Evolutionary conservation across 2,329 filamentous ascomycete genomes (phyloP).

Genomic region (Fusarium gaditjirri): DNA sequence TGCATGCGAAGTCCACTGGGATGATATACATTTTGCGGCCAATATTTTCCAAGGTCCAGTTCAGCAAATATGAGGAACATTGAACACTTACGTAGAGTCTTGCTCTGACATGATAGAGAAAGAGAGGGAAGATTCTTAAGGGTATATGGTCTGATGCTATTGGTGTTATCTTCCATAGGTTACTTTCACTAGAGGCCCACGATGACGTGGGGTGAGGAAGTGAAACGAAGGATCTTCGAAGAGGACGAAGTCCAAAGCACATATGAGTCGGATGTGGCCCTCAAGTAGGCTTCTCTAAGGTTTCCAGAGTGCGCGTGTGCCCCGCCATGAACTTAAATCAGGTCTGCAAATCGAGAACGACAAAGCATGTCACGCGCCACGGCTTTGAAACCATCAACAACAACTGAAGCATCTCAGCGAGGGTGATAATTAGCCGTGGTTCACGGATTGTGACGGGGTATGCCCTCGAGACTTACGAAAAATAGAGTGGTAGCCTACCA

Average conservation of each 20-base stretch:
- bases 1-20: background rate
- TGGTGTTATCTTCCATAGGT: no score
- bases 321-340: background rate
- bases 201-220: no score
- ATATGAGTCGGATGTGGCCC: background rate
- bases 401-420: no score
- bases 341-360: background rate
- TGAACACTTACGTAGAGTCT: background rate
- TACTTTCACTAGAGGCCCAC: no score
- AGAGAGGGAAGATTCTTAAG: no score
- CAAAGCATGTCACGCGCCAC: rapidly evolving
- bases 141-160: background rate
- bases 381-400: background rate
- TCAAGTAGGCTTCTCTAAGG: background rate
- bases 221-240: rapidly evolving
- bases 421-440: no score
- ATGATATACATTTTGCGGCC: rapidly evolving
- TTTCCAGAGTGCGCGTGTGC: no score
- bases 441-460: rapidly evolving
- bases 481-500: no score
- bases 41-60: rapidly evolving
- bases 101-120: background rate
- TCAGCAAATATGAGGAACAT: background rate
- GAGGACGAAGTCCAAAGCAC: background rate
- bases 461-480: background rate